Evolutionary conservation across 1,284 basidiomycete species (phyloP).

Genomic region (Cryptococcus sp.): DNA sequence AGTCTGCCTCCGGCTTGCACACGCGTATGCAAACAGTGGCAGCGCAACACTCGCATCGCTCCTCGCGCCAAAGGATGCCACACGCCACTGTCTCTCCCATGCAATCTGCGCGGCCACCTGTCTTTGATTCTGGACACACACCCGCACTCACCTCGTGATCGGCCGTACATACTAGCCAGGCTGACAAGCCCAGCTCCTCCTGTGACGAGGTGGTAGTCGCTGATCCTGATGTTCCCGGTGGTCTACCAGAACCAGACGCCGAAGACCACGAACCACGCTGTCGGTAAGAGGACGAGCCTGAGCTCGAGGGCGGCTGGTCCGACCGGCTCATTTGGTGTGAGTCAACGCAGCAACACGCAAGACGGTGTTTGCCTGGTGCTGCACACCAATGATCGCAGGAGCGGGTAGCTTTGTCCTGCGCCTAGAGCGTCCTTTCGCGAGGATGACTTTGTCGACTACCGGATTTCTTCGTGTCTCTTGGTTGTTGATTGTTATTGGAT

Average conservation of each 20-base stretch:
- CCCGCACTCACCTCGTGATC: constrained; percentile 17
- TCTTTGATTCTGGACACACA: too few species aligned
- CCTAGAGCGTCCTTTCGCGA: too few species aligned
- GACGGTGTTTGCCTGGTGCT: too few species aligned
- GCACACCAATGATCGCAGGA: too few species aligned
- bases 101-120: background rate
- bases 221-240: background rate
- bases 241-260: background rate
- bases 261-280: background rate
- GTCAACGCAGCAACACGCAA: too few species aligned
- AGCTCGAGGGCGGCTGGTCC: background rate
- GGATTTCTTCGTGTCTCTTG: too few species aligned
- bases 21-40: background rate
- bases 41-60: background rate
- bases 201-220: background rate
- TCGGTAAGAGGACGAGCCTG: background rate
- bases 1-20: background rate
- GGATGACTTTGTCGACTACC: too few species aligned
- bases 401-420: too few species aligned
- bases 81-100: background rate
- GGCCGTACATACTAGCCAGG: constrained; percentile 16
- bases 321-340: background rate
- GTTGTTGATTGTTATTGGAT: too few species aligned
- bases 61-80: background rate
- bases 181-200: constrained; percentile 19